Conservation (phyloP, 371 early-diverging fungal species). For the Mucor saturninus region DNA sequence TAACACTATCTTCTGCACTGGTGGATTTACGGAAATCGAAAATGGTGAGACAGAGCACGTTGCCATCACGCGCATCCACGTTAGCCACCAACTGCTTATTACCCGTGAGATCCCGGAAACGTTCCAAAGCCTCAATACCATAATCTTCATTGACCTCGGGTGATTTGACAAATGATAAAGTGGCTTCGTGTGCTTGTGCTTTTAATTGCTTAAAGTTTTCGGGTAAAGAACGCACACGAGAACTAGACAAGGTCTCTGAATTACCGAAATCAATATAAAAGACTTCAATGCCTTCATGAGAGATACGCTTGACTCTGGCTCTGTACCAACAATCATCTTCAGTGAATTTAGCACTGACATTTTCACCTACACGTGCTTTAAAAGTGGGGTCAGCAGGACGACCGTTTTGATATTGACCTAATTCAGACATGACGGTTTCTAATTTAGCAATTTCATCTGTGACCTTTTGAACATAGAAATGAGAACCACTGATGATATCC, state of each 20-base stretch:
- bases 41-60: constrained; percentile 71
- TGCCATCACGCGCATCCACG: constrained; percentile 67
- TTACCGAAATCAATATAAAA: constrained; percentile 95
- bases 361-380: constrained; percentile 74
- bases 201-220: constrained; percentile 67
- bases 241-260: constrained; percentile 64
- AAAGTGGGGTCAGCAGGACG: constrained; percentile 46
- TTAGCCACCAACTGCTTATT: constrained; percentile 79
- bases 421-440: constrained; percentile 83
- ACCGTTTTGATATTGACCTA: constrained; percentile 67
- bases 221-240: constrained; percentile 70
- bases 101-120: constrained; percentile 66
- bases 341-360: constrained; percentile 84
- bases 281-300: constrained; percentile 73
- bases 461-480: constrained; percentile 81
- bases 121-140: constrained; percentile 74
- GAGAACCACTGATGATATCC: constrained; percentile 75
- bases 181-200: constrained; percentile 84
- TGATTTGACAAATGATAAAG: constrained; percentile 79
- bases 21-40: constrained; percentile 68
- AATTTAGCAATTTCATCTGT: constrained; percentile 73
- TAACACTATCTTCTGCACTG: constrained; percentile 72
- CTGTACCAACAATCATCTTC: constrained; percentile 92
- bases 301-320: constrained; percentile 76
- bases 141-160: constrained; percentile 75